Evolutionary conservation across 305 asterid genomes (phyloP).

Genomic region (Fraxinus floribunda): DNA sequence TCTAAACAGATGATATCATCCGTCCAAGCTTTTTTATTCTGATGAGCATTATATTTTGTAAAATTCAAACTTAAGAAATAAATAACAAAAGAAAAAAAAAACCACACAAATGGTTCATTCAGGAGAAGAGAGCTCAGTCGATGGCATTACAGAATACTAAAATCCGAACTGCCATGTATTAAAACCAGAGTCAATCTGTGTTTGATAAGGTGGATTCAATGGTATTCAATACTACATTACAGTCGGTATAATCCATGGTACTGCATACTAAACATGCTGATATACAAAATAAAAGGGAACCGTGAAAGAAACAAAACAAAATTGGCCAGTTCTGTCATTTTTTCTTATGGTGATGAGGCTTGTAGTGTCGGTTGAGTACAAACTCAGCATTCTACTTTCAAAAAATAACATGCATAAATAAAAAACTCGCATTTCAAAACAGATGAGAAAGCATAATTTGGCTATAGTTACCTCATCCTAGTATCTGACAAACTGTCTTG

Average conservation of each 20-base stretch:
- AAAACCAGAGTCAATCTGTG: neutral
- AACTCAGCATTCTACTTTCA: neutral
- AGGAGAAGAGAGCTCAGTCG: neutral
- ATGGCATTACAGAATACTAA: neutral
- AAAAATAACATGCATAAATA: neutral
- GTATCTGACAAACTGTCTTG: slow-evolving; percentile 55
- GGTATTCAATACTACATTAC: neutral
- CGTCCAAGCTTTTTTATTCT: neutral
- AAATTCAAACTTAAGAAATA: neutral
- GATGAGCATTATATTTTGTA: neutral
- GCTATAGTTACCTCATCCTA: slow-evolving; percentile 20
- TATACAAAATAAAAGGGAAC: neutral
- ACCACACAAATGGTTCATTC: neutral
- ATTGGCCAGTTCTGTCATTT: neutral
- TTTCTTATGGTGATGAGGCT: neutral
- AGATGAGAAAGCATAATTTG: neutral
- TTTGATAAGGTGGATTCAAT: neutral
- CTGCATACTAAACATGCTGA: neutral
- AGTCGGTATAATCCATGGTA: neutral
- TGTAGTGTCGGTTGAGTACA: neutral
- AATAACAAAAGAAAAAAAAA: neutral
- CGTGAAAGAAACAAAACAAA: neutral
- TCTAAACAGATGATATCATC: neutral
- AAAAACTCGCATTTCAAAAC: slow-evolving; percentile 10
- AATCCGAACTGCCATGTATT: neutral